Evolutionary conservation across 139 green algal species (phyloP).

Genomic region (Auxenochlorella pyrenoidosa): DNA sequence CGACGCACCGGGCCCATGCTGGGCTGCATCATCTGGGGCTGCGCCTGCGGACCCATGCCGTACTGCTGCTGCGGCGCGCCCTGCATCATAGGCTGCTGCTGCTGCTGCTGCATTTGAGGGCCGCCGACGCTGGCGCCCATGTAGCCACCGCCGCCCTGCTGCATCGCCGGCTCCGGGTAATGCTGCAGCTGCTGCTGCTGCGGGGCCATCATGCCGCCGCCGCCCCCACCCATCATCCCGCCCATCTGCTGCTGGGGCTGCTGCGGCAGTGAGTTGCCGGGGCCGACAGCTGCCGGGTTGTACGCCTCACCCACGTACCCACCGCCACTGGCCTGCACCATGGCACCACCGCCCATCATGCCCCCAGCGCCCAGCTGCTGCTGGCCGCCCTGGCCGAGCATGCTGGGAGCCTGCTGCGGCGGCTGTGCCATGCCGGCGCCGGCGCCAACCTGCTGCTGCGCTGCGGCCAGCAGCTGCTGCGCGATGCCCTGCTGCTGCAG

Average conservation of each 20-base stretch:
- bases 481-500: slow-evolving; percentile 23
- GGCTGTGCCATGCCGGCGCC: slow-evolving; percentile 10
- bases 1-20: neutral
- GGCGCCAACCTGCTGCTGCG: neutral
- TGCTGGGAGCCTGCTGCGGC: slow-evolving; percentile 14
- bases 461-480: slow-evolving; percentile 20
- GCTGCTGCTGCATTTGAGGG: neutral
- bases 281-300: neutral
- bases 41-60: slow-evolving; percentile 14
- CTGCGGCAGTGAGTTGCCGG: neutral
- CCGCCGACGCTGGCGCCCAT: neutral
- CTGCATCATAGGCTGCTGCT: slow-evolving; percentile 21
- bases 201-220: neutral
- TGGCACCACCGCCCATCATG: slow-evolving; percentile 5
- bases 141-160: neutral
- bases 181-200: neutral
- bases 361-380: neutral
- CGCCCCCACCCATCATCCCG: neutral
- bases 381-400: slow-evolving; percentile 17
- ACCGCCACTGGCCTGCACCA: neutral
- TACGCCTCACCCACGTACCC: neutral
- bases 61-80: neutral
- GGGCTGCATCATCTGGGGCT: slow-evolving; percentile 19
- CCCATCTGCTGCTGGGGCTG: slow-evolving; percentile 19
- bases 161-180: slow-evolving; percentile 2